Evolutionary conservation across 2,329 filamentous ascomycete species (phyloP), one percentile per base, ranked within the genome.

Genomic region (Trichoderma afroharzianum): DNA sequence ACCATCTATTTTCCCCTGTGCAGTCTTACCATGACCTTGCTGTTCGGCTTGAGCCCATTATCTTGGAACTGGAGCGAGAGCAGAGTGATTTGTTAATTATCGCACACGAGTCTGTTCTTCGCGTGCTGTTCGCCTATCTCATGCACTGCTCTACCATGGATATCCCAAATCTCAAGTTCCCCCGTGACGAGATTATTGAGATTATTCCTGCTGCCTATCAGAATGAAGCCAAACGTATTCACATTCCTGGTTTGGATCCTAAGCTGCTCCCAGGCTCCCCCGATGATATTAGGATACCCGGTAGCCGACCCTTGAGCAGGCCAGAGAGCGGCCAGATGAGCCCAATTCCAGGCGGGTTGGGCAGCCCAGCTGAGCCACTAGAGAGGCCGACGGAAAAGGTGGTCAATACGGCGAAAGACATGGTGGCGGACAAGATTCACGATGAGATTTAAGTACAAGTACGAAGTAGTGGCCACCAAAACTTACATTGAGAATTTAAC

Each of bases 21-120:
- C n/a, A 97, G 93, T 98, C 95, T 9, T 99, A 99, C 81, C 96
- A 99, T 80, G 96, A 99, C 79, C 90, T 99, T 57, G 96, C 96
- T n/a, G 96, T 99, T 72, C 93, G 96, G 26, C 90, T 99, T 61
- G 96, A 99, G 80, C 97, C 96, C 53, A 97, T 99, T 78, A 99
- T 99, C 78, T 88, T 99, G 33, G 96, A 99, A 80, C 88, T 99
- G 15, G 96, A 99, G 84, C 91, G 96, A 57, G 96, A 99, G 83
- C 93, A 98, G 77, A 97, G 97, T 75, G 96, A 99, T 79, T 87
- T 99, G n/a, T 88, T 99, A 68, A 98, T 99, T 79, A 98, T 99
- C 76, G 96, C 96, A 0, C 96, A 99, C 81, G 96, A 99, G 81
- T 97, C 94, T 66, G 96, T 99, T n/a, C 87, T 99, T 61, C 93